Base-by-base conservation (phyloP, 768 basidiomycete genomes). In the Lentinula sp. region DNA sequence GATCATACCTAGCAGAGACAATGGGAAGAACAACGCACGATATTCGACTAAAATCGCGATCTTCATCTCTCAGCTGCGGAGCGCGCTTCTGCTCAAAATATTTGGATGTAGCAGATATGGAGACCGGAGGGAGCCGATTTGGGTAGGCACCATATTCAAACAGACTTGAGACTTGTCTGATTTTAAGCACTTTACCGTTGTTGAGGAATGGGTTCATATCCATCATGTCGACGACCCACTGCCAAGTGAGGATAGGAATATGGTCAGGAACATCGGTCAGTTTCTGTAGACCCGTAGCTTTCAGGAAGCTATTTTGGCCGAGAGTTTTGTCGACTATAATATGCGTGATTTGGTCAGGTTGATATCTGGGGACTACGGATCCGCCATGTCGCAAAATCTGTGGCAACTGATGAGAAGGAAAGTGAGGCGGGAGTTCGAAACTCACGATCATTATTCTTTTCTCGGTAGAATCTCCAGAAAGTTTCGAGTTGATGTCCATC, bases 381-480 rank as follows among this genome's bases (percentile, higher is more conserved):
- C 83, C 91, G 10, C 91, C 91, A 63, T 83, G 73, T 62, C 75
- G 76, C 46, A 85, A 75, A 43, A 93, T 82, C 90, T 92, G 63
- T 28, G 33, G 28, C 5, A 20, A 9, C 46, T 12, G 28, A 33
- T 57, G 23, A 43, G 56, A 23, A 56, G 5, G 39, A n/a, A 23
- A 16, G 13, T 43, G 23, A 57, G 18, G 12, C 6, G 9, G 23
- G 45, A 6, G 16, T 2, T 4, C 9, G 6, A 6, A n/a, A 39
- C 56, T 46, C 8, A 57, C 56, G 42, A 57, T 57, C 33, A 6
- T 33, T 4, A 57, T 18, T 4, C 56, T n/a, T 42, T 33, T 46
- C 39, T 42, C n/a, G 6, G 56, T 57, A 8, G 23, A 5, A 7
- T 45, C 41, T 6, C 41, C 56, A 8, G 42, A 33, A n/a, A 33